Percentiles rank a stretch among this genome's conserved stretches.
Evolutionary conservation across 108 stramenopile genomes (phyloP).

Genomic region (Cyclotella choctawhatcheeana): DNA sequence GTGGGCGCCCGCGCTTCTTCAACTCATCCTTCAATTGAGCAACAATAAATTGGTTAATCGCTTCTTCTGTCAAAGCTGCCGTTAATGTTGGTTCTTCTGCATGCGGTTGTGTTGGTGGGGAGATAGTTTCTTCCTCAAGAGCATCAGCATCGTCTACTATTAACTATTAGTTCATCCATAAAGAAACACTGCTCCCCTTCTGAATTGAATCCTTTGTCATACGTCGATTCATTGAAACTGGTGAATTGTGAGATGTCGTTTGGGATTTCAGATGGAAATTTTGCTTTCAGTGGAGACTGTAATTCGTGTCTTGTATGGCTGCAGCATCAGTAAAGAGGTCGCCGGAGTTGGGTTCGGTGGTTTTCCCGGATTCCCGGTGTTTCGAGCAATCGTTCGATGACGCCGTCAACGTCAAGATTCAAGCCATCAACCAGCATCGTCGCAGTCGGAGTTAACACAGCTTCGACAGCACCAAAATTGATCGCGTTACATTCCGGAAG

Average conservation of each 20-base stretch:
- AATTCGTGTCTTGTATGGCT: no score
- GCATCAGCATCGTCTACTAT: constrained; percentile 6
- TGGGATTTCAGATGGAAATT: constrained; percentile 7
- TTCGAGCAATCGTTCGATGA: no score
- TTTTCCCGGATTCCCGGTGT: no score
- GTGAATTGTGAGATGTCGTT: not conserved
- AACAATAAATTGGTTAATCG: constrained; percentile 15
- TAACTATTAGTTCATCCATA: constrained; percentile 19
- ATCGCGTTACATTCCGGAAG: no score
- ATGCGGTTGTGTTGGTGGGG: not conserved
- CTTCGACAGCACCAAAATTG: no score
- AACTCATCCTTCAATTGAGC: constrained; percentile 14
- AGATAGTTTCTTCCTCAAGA: not conserved
- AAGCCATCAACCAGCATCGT: no score
- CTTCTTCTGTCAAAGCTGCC: not conserved
- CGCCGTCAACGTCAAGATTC: no score
- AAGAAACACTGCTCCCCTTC: constrained; percentile 27
- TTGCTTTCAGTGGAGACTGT: no score
- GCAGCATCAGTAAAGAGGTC: no score
- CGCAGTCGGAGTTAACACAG: no score
- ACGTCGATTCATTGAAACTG: not conserved
- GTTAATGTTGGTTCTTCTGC: not conserved
- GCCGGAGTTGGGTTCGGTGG: no score
- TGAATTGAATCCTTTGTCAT: constrained; percentile 23
- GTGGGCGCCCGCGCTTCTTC: constrained; percentile 12